These are phyloP conservation scores for Neurospora hispaniola DNA, from an alignment of 495 filamentous ascomycete species.

Conservation along the genomic window DNA sequence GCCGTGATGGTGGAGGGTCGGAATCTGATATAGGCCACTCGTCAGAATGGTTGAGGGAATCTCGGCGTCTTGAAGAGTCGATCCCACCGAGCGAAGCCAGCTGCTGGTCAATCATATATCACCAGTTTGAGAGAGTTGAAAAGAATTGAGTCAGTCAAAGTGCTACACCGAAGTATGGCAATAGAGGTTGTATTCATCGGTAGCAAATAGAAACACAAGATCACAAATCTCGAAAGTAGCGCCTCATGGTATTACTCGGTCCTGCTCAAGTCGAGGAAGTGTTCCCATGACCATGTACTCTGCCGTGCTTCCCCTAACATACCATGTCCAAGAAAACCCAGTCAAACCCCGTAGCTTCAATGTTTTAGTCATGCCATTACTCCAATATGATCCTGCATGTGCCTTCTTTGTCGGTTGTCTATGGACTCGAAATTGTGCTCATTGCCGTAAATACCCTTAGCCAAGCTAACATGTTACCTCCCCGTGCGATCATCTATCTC, in stretches of 20 bases:
- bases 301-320: neutral
- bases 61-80: neutral
- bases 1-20: no score
- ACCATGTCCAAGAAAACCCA: neutral
- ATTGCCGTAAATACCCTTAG: neutral
- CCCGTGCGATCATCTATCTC: slow-evolving; percentile 4
- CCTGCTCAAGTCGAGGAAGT: neutral
- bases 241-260: neutral
- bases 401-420: neutral
- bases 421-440: neutral
- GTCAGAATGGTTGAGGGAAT: neutral
- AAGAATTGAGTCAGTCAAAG: neutral
- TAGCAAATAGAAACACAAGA: neutral
- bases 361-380: neutral
- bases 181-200: neutral
- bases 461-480: slow-evolving; percentile 4
- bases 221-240: neutral
- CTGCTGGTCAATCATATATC: neutral
- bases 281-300: neutral
- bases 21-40: no score
- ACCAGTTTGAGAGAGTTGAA: neutral
- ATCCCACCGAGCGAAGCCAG: neutral
- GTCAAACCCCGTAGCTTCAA: neutral
- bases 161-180: neutral
- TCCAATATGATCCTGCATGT: neutral